Conservation (phyloP, 1,284 basidiomycete genomes). For the Puccinia polysora region DNA sequence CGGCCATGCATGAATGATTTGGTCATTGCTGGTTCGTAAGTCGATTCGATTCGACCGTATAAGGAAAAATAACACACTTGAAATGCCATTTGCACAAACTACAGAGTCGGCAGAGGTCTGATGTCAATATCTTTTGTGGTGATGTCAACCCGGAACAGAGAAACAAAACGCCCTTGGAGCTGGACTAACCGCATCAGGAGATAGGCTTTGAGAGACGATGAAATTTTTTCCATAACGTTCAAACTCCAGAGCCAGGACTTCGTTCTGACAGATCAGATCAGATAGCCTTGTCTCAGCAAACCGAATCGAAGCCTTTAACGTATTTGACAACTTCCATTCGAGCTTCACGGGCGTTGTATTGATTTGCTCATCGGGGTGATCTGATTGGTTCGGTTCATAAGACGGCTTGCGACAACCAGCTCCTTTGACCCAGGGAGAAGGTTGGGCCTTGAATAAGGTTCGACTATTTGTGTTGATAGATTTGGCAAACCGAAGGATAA, state of each 20-base stretch:
- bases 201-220: conserved; percentile 73
- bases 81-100: conserved; percentile 37
- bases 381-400: conserved; percentile 45
- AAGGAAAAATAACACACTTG: conserved; percentile 33
- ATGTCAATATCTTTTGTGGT: no score
- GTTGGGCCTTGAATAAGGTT: conserved; percentile 81
- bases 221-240: conserved; percentile 73
- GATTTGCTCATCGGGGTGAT: conserved; percentile 54
- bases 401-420: conserved; percentile 52
- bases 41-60: conserved; percentile 72
- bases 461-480: conserved; percentile 90
- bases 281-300: conserved; percentile 90
- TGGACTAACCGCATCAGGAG: conserved; percentile 69
- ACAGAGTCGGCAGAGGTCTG: no score
- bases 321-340: conserved; percentile 80
- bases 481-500: conserved; percentile 85
- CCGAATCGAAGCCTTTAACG: conserved; percentile 76
- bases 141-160: no score
- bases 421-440: conserved; percentile 58
- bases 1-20: conserved; percentile 90
- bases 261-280: conserved; percentile 96
- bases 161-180: neutral
- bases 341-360: conserved; percentile 91
- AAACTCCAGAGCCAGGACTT: conserved; percentile 77
- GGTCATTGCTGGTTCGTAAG: conserved; percentile 98